phyloP scores from a whole-genome alignment of 2,329 filamentous ascomycete species.

The Gaeumannomyces tritici region DNA sequence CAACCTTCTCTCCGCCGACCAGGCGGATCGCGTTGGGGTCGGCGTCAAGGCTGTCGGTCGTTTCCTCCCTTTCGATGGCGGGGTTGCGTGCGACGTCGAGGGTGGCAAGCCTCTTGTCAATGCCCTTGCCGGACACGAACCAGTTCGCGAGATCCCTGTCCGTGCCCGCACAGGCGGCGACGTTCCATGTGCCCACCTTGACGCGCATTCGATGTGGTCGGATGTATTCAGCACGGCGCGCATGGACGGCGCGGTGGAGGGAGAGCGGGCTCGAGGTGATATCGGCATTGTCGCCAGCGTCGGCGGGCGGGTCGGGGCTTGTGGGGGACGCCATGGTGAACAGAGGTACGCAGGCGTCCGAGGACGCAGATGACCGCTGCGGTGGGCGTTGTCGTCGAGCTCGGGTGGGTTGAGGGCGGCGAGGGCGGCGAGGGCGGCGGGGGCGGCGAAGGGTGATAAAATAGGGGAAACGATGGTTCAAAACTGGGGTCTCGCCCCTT shows the following conservation, averaged over 20 bases:
- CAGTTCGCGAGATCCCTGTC: slow-evolving; percentile 82
- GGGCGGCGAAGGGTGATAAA: background rate
- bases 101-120: slow-evolving; percentile 53
- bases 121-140: slow-evolving; percentile 72
- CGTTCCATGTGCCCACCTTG: slow-evolving; percentile 94
- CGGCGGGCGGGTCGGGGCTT: slow-evolving; percentile 14
- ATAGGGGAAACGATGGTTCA: background rate
- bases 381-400: background rate
- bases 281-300: slow-evolving; percentile 34
- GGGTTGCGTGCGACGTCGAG: slow-evolving; percentile 34
- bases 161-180: slow-evolving; percentile 72
- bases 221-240: slow-evolving; percentile 71
- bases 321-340: slow-evolving; percentile 6
- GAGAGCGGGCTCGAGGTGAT: slow-evolving; percentile 40
- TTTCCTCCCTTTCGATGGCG: slow-evolving; percentile 27
- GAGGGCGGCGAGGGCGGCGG: background rate
- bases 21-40: slow-evolving; percentile 28
- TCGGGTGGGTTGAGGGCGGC: background rate
- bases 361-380: background rate
- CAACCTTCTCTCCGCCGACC: slow-evolving; percentile 59
- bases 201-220: slow-evolving; percentile 65
- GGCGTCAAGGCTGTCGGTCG: slow-evolving; percentile 34
- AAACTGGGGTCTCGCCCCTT: background rate
- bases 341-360: background rate
- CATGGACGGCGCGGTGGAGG: slow-evolving; percentile 57